Evolutionary conservation across 495 filamentous ascomycete species (phyloP).

Genomic region (Xylaria intraflava): DNA sequence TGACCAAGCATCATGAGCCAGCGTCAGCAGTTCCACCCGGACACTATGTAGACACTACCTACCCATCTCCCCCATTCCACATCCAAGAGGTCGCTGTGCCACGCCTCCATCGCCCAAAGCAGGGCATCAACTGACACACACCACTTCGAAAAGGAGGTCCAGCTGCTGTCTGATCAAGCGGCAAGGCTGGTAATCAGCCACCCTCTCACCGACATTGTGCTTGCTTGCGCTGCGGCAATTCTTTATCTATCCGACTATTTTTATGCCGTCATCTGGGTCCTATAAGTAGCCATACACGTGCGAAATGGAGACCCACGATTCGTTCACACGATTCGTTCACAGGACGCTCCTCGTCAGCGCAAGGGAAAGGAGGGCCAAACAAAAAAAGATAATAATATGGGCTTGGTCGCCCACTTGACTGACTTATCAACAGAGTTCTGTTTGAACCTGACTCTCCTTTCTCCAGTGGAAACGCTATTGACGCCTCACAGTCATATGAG

Average conservation of each 20-base stretch:
- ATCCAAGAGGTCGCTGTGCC: no score
- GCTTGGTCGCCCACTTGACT: conserved; percentile 1
- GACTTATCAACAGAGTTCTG: not conserved
- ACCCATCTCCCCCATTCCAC: no score
- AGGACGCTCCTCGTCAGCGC: not conserved
- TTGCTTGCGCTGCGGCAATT: not conserved
- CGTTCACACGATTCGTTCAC: conserved; percentile 2
- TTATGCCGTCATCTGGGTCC: not conserved
- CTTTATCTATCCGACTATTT: not conserved
- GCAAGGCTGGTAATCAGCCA: no score
- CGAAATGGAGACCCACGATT: conserved; percentile 22
- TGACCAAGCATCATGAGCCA: no score
- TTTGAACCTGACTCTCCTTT: not conserved
- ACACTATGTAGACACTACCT: no score
- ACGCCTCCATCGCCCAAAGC: no score
- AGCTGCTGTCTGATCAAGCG: no score
- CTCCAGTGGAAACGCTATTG: not conserved
- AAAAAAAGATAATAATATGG: not conserved
- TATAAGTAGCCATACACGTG: conserved; percentile 22
- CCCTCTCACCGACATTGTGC: no score
- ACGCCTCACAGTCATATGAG: not conserved
- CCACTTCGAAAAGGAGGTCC: no score
- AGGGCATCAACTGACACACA: no score
- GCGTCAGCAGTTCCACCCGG: no score
- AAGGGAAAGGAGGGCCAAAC: not conserved